These are phyloP conservation scores for Barnettozyma botsteinii DNA, from an alignment of 805 yeast genomes.

Conservation along the genomic window DNA sequence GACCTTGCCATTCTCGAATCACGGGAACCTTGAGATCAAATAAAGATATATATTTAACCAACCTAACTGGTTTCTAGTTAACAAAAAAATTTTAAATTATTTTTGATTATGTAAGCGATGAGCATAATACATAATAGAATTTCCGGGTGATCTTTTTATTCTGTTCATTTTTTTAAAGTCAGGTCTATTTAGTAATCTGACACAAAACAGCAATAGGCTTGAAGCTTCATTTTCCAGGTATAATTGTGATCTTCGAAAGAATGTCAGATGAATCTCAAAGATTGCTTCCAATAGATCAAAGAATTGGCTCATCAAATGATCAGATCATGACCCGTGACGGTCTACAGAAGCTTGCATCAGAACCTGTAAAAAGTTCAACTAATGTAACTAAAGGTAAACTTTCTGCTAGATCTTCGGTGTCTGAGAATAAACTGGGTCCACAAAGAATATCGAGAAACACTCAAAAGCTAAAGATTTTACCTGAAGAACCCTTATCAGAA, in stretches of 20 bases:
- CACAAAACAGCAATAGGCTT: neutral
- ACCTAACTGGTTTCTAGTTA: neutral
- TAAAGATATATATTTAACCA: neutral
- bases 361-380: neutral
- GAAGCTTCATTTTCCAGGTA: too few relatives aligned
- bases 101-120: slow-evolving; percentile 5
- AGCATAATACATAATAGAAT: too few relatives aligned
- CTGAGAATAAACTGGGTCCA: slow-evolving; percentile 48
- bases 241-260: neutral
- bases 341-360: neutral
- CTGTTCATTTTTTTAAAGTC: neutral
- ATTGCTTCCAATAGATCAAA: neutral
- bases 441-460: slow-evolving; percentile 72
- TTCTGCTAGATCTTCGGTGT: slow-evolving; percentile 4
- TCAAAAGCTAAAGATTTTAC: slow-evolving; percentile 66
- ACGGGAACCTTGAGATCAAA: too few relatives aligned
- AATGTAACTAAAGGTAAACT: neutral
- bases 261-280: slow-evolving; percentile 3
- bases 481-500: slow-evolving; percentile 45
- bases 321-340: neutral
- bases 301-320: neutral
- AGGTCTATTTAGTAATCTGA: neutral
- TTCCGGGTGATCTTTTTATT: slow-evolving; percentile 3
- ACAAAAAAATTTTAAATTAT: neutral
- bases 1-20: slow-evolving; percentile 17